Base-by-base conservation (phyloP, 2,329 filamentous ascomycete genomes). In the Daldinia eschscholtzii region DNA sequence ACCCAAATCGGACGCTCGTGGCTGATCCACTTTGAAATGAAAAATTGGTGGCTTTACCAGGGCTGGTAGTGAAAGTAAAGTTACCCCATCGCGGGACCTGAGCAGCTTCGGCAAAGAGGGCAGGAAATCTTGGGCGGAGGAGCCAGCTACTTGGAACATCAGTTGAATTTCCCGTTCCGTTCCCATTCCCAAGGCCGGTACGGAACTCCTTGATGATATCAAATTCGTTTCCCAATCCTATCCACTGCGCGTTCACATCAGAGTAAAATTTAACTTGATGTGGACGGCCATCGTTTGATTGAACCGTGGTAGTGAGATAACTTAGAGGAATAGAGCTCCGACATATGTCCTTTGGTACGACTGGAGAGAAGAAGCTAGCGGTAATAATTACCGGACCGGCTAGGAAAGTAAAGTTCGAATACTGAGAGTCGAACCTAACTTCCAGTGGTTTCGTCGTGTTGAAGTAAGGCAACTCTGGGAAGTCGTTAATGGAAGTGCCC, bases 301-400 rank as follows among this genome's bases (percentile, higher is more conserved):
- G 84, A 12, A 91, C 91, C 72, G 89, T 81, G 18, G 94, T 84
- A 1, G 87, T 91, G 65, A 96, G 75, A 77, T 97, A 97, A 37
- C 91, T 90, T 2, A 93, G 92, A 10, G 93, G 93, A 37, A 94
- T 88, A 10, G 92, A 90, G 82, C 93, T 92, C 65, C 92, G 87
- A 73, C 94, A 84, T 57, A 91, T 93, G 64, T 92, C 94, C 2
- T 90, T 92, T 1, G 92, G 92, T 0, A 91, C 94, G 42, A 95
- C 90, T 1, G 92, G 92, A 1, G 92, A 94, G 59, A 94, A 83
- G 79, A 91, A 86, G 13, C 83, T 84, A 6, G 86, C 79, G 0
- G 79, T 81, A 23, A 87, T 71, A 7, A 74, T 79, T 5, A 82
- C 74, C 5, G 73, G 74, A 0, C 72, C 74, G 0, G 72, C 72